phyloP scores from a whole-genome alignment of 768 basidiomycete species.

The Termitomyces sp. region DNA sequence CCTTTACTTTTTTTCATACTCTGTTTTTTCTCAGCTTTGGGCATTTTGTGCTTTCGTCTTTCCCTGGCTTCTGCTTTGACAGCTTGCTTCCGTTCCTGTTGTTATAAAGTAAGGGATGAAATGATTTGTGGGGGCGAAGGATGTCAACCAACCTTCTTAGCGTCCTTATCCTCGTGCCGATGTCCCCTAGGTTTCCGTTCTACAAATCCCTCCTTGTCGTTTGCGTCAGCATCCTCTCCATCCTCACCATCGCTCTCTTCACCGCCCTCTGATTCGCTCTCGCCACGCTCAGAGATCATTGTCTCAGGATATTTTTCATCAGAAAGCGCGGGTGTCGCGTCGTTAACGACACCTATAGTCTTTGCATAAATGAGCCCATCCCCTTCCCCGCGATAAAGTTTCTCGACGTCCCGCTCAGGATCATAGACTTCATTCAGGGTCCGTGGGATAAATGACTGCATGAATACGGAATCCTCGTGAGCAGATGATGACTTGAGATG shows the following conservation, averaged over 20 bases:
- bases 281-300: conserved; percentile 9
- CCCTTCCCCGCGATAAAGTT: conserved; percentile 64
- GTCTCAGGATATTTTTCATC: conserved; percentile 1
- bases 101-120: conserved; percentile 2
- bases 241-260: conserved; percentile 23
- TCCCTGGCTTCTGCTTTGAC: conserved; percentile 84
- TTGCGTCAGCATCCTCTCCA: conserved; percentile 29
- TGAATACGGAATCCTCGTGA: conserved; percentile 86
- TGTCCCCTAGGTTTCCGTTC: conserved; percentile 77
- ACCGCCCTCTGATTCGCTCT: conserved; percentile 18
- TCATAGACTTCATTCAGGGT: conserved; percentile 90
- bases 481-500: conserved; percentile 20
- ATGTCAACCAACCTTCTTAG: conserved; percentile 64
- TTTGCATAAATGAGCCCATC: conserved; percentile 79
- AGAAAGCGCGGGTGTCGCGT: background rate
- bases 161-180: conserved; percentile 87
- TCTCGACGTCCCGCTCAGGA: conserved; percentile 87
- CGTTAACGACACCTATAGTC: conserved; percentile 60
- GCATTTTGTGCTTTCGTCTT: conserved; percentile 88
- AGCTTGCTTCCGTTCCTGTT: conserved; percentile 86
- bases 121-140: background rate
- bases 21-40: conserved; percentile 91
- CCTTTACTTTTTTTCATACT: conserved; percentile 57
- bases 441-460: conserved; percentile 89
- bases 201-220: conserved; percentile 30